Conservation (phyloP, 176 grass and related monocot species). For the Lolium rigidum region DNA sequence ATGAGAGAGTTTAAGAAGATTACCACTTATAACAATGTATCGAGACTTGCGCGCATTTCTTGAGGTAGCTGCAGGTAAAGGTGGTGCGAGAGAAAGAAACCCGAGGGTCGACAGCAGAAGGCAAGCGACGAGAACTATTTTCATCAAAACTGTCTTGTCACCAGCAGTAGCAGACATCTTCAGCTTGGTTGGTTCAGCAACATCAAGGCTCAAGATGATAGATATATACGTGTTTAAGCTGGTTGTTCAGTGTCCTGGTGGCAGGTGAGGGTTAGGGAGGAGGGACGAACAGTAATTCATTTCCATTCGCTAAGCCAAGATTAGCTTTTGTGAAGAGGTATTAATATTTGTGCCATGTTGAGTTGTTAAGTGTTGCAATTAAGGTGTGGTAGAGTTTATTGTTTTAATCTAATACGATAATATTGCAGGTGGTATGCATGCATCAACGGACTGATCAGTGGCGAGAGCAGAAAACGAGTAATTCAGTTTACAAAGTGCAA, state of each 20-base stretch:
- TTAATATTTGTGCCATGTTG: background rate
- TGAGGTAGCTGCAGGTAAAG: background rate
- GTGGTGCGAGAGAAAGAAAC: conserved; percentile 13
- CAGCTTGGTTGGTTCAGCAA: conserved; percentile 25
- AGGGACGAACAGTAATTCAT: background rate
- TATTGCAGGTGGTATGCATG: conserved; percentile 5
- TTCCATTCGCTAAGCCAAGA: background rate
- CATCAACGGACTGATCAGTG: conserved; percentile 11
- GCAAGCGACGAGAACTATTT: background rate
- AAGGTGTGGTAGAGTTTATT: background rate
- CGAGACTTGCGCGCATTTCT: background rate
- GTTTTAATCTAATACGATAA: background rate
- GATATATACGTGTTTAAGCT: conserved; percentile 12
- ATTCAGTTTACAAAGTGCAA: conserved; percentile 1
- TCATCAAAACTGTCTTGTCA: conserved; percentile 8
- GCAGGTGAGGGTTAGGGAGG: conserved; percentile 41
- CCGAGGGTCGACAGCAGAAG: conserved; percentile 7
- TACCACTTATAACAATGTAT: conserved; percentile 37
- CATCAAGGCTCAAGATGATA: background rate
- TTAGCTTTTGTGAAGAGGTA: background rate
- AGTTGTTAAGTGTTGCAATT: background rate
- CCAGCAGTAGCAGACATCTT: conserved; percentile 21
- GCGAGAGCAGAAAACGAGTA: background rate
- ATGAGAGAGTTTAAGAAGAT: background rate
- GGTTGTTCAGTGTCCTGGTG: conserved; percentile 19